These are phyloP conservation scores for Salmacisia buchloeana DNA, from an alignment of 1,284 basidiomycete genomes.

Conservation along the genomic window DNA sequence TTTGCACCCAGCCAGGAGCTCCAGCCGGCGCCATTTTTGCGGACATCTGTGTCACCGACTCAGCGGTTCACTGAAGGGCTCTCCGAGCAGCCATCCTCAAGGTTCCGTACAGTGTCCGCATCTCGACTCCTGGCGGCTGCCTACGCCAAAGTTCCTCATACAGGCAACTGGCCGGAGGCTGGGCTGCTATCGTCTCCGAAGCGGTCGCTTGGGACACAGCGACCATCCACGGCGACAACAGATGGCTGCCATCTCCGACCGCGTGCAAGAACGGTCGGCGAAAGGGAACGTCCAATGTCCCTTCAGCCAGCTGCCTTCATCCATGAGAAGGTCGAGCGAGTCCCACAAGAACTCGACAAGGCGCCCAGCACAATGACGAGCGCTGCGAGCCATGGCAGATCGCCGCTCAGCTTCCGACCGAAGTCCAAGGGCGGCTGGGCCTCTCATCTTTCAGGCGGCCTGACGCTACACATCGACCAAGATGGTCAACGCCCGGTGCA, in stretches of 20 bases:
- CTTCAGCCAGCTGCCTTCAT: background rate
- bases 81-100: background rate
- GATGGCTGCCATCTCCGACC: conserved; percentile 7
- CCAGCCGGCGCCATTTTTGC: too few relatives aligned
- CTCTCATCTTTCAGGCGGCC: conserved; percentile 29
- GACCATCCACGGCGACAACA: background rate
- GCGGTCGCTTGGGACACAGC: background rate
- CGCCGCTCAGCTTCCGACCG: background rate
- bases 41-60: background rate
- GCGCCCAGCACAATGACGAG: background rate
- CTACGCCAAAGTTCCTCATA: background rate
- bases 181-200: background rate
- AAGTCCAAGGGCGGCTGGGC: conserved; percentile 30
- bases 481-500: conserved; percentile 19
- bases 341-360: background rate
- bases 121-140: background rate
- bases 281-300: background rate
- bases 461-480: conserved; percentile 35
- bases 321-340: background rate
- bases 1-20: too few relatives aligned
- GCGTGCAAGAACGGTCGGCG: background rate
- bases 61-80: background rate
- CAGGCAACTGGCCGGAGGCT: background rate
- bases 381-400: background rate
- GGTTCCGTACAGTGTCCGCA: background rate